Base-by-base conservation (phyloP, 805 yeast species). In the Nakazawaea sp. region DNA sequence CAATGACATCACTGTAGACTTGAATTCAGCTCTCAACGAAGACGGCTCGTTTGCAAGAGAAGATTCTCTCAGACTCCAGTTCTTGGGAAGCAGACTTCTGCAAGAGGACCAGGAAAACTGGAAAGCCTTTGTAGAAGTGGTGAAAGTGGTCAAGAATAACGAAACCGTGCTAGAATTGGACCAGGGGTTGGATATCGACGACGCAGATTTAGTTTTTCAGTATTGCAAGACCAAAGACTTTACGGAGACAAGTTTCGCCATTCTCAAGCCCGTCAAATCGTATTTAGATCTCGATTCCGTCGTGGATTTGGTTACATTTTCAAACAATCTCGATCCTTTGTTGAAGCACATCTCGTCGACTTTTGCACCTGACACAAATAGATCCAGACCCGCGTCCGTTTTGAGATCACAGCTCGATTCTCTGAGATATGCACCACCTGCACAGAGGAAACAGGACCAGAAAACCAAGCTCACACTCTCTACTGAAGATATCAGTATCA, bases 131-230 rank as follows among this genome's bases (percentile, higher is more conserved):
- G 42, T 76, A 2, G 59, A 64, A 31, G 47, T 43, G 0, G 41
- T 72, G n/a, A 40, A 47, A 1, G 40, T 66, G 4, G 13, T 55
- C 3, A 40, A 58, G 16, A 43, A 40, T 9, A 44, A 41, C 17
- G 41, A 51, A 18, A 49, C 19, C 35, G 42, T 21, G 59, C 71
- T 40, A 52, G 49, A 18, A 48, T 52, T n/a, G 43, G 48, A 18
- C 30, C 51, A 12, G 41, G 18, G 19, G 6, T 20, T 32, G 15
- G 32, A 18, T 3, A 33, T 32, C 20, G 36, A 47, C 1, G 66
- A 64, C 28, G 68, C 71, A 5, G 85, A 78, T 45, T 33, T 78
- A 2, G 49, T 79, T 24, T 72, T 78, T 49, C 83, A 78, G 17
- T 26, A 12, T 13, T 17, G 27, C n/a, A 30, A 31, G 15, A n/a